Percentiles rank a stretch among this genome's conserved stretches.
Evolutionary conservation across 2,329 filamentous ascomycete species (phyloP).

Genomic region (Colletotrichum sidae): DNA sequence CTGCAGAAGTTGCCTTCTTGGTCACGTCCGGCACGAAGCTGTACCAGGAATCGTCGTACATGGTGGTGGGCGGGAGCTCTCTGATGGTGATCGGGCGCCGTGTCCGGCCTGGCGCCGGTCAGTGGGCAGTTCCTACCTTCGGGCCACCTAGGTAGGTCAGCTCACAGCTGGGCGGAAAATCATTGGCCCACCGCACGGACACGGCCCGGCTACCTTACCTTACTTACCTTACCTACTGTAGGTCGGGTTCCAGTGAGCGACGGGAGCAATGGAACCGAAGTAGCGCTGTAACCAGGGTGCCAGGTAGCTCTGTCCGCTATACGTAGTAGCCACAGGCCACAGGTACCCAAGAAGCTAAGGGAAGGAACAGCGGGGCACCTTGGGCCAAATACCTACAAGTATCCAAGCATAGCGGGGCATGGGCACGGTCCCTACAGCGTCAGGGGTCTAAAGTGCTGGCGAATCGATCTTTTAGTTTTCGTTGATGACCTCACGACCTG

Average conservation of each 20-base stretch:
- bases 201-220: no score
- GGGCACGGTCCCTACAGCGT: constrained; percentile 26
- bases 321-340: no score
- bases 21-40: constrained; percentile 76
- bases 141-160: constrained; percentile 6
- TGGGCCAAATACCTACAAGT: constrained; percentile 5
- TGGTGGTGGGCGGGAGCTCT: constrained; percentile 49
- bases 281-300: no score
- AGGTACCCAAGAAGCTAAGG: no score
- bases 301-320: no score
- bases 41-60: constrained; percentile 91
- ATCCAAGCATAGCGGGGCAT: constrained; percentile 28
- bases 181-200: constrained; percentile 16
- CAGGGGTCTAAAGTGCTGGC: constrained; percentile 33
- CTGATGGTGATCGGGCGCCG: constrained; percentile 16
- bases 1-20: constrained; percentile 59
- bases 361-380: background rate
- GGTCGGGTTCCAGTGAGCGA: no score
- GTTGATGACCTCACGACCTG: constrained; percentile 39
- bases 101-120: constrained; percentile 19
- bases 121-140: constrained; percentile 19
- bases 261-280: no score
- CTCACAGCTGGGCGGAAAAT: constrained; percentile 34
- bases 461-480: constrained; percentile 38
- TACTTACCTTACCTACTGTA: no score